phyloP scores from a whole-genome alignment of 2,329 filamentous ascomycete species.

The Thyridium curvatum region DNA sequence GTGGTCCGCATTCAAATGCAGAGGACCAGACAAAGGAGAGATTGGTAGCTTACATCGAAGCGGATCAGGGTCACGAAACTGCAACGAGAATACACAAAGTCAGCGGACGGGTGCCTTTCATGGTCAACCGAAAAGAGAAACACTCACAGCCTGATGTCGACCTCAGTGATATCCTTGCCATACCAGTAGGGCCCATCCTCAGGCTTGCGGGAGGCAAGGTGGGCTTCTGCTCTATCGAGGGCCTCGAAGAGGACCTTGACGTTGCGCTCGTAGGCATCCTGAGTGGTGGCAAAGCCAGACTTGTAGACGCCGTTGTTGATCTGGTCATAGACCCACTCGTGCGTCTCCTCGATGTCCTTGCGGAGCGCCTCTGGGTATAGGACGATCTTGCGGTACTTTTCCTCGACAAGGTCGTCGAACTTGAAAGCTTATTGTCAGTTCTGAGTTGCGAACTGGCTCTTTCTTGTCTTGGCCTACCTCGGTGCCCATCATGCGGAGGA shows the following conservation, averaged over 20 bases:
- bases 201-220: constrained; percentile 39
- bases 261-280: constrained; percentile 74
- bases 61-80: constrained; percentile 64
- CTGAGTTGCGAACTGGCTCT: constrained; percentile 25
- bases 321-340: constrained; percentile 72
- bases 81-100: constrained; percentile 7
- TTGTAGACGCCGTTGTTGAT: constrained; percentile 71
- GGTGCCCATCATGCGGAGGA: constrained; percentile 81
- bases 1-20: not conserved
- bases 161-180: constrained; percentile 70
- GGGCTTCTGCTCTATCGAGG: constrained; percentile 69
- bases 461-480: constrained; percentile 65
- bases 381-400: constrained; percentile 52
- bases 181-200: constrained; percentile 63
- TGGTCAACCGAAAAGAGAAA: constrained; percentile 6
- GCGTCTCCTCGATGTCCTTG: constrained; percentile 65
- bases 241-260: constrained; percentile 66
- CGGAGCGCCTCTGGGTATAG: constrained; percentile 63
- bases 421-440: not conserved
- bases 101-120: not conserved
- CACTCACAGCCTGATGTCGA: constrained; percentile 67
- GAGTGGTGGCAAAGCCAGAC: constrained; percentile 77
- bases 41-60: constrained; percentile 48
- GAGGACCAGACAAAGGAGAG: not conserved
- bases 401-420: constrained; percentile 67